Base-by-base conservation (phyloP, 208 protist species). In the Trypanosoma congolense region DNA sequence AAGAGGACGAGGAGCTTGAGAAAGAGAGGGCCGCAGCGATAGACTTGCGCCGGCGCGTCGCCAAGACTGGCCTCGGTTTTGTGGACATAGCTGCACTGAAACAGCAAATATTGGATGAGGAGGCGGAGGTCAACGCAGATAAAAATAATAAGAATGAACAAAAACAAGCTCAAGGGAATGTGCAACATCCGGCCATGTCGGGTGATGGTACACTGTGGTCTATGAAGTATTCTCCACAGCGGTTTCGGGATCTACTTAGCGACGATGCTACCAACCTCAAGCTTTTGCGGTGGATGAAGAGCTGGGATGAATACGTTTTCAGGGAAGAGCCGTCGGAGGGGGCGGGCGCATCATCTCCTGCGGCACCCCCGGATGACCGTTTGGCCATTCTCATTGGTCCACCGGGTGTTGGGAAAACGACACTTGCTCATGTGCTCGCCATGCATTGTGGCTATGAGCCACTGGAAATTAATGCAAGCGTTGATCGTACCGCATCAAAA, bases 391-490 rank as follows among this genome's bases (percentile, higher is more conserved):
- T 98, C 10, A 80, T 80, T 0, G 96, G 96, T 0, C 92, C 96
- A 18, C 96, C 97, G 0, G 97, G 96, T 19, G 65, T 96, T 9
- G 97, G 97, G 18, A 99, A 99, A 73, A 98, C 96, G 19, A 97
- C 96, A 0, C 71, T 99, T 3, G 95, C 88, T 10, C 91, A 97
- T 50, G 85, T 98, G 4, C 55, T 97, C 4, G 96, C 94, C 6
- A 57, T 75, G 29, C 88, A 97, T 49, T 95, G 90, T 56, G 94
- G 94, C 1, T 99, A 98, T 66, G 76, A 89, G 45, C 64, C 86
- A 47, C 56, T 98, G 9, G 96, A 98, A 59, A 86, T 99, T 36
- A 99, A 99, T 69, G 97, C 97, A 42, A 95, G 86, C 40, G 77
- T 90, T 12, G 90, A 97, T 56, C 73, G 93, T 44, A 95, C 80